These are phyloP conservation scores for Neoboletus subvelutipes DNA, from an alignment of 768 basidiomycete species.

Conservation along the genomic window DNA sequence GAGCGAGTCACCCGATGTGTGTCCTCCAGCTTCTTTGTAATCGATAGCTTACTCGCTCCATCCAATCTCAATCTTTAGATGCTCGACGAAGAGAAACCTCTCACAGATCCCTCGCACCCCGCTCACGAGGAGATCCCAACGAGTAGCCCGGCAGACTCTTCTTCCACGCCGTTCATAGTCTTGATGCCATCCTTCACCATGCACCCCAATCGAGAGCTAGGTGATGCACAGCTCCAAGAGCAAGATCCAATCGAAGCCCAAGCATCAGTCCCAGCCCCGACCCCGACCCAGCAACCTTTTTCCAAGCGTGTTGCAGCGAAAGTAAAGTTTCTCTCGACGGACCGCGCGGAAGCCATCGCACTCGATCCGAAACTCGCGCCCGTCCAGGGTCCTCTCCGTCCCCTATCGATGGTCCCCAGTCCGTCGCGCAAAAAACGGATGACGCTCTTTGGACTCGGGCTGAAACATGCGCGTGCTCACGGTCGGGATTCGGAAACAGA, in stretches of 20 bases:
- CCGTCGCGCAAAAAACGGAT: conserved; percentile 16
- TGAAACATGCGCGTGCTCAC: conserved; percentile 4
- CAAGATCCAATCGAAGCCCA: background rate
- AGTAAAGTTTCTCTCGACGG: conserved; percentile 23
- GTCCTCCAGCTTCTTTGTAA: background rate
- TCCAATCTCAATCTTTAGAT: conserved; percentile 2
- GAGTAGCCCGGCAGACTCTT: conserved; percentile 12
- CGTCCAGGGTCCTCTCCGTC: conserved; percentile 33
- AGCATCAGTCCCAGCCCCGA: background rate
- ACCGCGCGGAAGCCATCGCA: conserved; percentile 27
- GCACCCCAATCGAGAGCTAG: conserved; percentile 1
- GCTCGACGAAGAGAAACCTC: conserved; percentile 19
- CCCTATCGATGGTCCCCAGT: conserved; percentile 25
- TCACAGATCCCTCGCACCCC: conserved; percentile 6
- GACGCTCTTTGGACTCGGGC: conserved; percentile 24
- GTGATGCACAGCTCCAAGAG: background rate
- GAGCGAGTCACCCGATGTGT: conserved; percentile 12
- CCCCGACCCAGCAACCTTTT: conserved; percentile 2
- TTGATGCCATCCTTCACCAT: conserved; percentile 17
- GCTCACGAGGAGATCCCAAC: conserved; percentile 1
- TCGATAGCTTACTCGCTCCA: background rate
- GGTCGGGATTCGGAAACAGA: background rate
- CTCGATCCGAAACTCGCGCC: conserved; percentile 34
- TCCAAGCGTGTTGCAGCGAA: conserved; percentile 14
- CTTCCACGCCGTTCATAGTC: conserved; percentile 15